These are phyloP conservation scores for Agastache rugosa DNA, from an alignment of 257 asterid genomes.

Conservation along the genomic window DNA sequence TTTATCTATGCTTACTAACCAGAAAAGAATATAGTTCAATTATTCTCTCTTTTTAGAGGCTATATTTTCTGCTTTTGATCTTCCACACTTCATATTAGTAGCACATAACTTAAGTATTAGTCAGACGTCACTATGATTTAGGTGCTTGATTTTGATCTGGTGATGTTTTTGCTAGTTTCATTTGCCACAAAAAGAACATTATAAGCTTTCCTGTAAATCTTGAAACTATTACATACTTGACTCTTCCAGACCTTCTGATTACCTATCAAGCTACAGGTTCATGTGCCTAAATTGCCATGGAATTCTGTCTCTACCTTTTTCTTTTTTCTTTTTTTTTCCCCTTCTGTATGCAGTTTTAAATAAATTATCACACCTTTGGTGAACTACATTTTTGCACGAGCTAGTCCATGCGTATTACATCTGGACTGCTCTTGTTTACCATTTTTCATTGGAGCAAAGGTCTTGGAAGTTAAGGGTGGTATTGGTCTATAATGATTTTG, in stretches of 20 bases:
- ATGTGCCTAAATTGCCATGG: background rate
- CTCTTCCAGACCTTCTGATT: background rate
- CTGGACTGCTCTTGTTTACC: background rate
- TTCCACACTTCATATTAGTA: background rate
- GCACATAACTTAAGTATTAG: background rate
- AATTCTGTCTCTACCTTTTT: background rate
- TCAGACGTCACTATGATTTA: background rate
- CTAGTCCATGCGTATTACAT: conserved; percentile 16
- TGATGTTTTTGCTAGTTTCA: conserved; percentile 10
- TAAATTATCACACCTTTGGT: background rate
- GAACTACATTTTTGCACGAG: conserved; percentile 10
- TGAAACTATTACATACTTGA: background rate
- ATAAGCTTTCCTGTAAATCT: background rate
- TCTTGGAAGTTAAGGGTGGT: background rate
- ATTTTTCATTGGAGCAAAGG: background rate
- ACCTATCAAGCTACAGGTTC: background rate
- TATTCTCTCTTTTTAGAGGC: background rate
- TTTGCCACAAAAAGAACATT: background rate
- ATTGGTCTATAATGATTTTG: background rate
- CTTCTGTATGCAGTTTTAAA: conserved; percentile 5
- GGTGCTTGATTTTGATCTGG: conserved; percentile 14
- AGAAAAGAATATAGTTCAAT: background rate
- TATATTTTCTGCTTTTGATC: background rate
- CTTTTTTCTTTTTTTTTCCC: background rate
- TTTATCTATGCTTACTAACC: conserved; percentile 11